phyloP scores from a whole-genome alignment of 257 asterid genomes.

The Cordia subcordata region DNA sequence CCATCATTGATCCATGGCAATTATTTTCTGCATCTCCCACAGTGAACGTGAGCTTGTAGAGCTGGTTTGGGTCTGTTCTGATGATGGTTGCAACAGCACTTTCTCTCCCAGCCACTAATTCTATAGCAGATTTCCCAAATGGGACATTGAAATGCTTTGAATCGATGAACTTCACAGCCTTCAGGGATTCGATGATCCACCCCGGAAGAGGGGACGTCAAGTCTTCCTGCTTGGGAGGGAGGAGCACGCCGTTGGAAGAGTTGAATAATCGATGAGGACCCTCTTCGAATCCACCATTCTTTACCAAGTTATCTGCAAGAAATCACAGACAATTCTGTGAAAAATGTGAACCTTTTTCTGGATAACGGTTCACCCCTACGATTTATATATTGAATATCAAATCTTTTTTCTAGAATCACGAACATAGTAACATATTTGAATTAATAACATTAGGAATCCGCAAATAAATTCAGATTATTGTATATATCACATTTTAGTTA shows the following conservation, averaged over 20 bases:
- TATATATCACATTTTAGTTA: too few species aligned
- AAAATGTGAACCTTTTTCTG: too few species aligned
- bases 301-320: slow-evolving; percentile 56
- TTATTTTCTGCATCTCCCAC: slow-evolving; percentile 74
- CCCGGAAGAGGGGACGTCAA: slow-evolving; percentile 82
- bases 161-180: slow-evolving; percentile 72
- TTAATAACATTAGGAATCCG: too few species aligned
- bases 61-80: slow-evolving; percentile 48
- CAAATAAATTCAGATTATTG: too few species aligned
- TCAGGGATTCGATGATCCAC: slow-evolving; percentile 76
- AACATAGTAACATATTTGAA: too few species aligned
- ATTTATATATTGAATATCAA: too few species aligned
- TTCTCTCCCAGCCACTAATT: slow-evolving; percentile 81
- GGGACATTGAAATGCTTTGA: slow-evolving; percentile 68
- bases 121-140: slow-evolving; percentile 58
- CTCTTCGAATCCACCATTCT: slow-evolving; percentile 74
- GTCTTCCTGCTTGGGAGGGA: slow-evolving; percentile 73
- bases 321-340: neutral
- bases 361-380: too few species aligned
- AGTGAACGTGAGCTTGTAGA: slow-evolving; percentile 40
- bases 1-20: slow-evolving; percentile 82
- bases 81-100: slow-evolving; percentile 71
- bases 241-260: slow-evolving; percentile 74
- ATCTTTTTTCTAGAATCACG: too few species aligned
- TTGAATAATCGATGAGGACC: slow-evolving; percentile 67